Base-by-base conservation (phyloP, 192 early-diverging fungal genomes). In the Glomus cerebriforme region DNA sequence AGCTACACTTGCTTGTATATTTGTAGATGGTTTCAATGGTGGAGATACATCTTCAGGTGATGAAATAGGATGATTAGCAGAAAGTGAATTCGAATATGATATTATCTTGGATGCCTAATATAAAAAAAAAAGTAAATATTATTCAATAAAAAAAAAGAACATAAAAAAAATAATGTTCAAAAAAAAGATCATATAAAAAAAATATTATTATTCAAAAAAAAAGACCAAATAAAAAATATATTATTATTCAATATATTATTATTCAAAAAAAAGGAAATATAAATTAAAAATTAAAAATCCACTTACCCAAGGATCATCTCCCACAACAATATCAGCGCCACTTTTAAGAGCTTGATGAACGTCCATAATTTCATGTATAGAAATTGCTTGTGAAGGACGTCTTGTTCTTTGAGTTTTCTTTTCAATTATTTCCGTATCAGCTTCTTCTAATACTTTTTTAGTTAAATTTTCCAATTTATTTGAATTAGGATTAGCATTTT, bases 331-430 rank as follows among this genome's bases (percentile, higher is more conserved):
- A 63, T 85, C 83, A 54, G 78, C 78, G 1, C 85, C 85, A 65
- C 83, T 86, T 35, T 86, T 86, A 7, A 86, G 70, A 26, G 85
- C 85, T 22, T 71, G 66, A 67, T 87, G 84, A 1, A 85, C 31
- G 5, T 80, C 59, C 17, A 83, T 35, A 71, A 85, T 85, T 73
- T 81, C 81, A 7, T 73, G 64, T 7, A 83, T 83, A 43, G 79
- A 81, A 17, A 81, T 76, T 3, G 80, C 76, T 32, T 80, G 70
- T 29, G 34, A 17, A 7, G 24, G 59, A 17, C 31, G 39, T 29
- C 49, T 45, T 7, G 7, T 22, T 9, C 24, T 59, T 24, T 59
- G 24, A 47, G 17, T 31, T 47, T 19, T 35, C 27, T 12, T 29
- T 49, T 10, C 71, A 37, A 0, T 32, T 26, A 27, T 70, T 59